Evolutionary conservation across 1,284 basidiomycete genomes (phyloP).

Genomic region (Cryptococcus depauperatus): DNA sequence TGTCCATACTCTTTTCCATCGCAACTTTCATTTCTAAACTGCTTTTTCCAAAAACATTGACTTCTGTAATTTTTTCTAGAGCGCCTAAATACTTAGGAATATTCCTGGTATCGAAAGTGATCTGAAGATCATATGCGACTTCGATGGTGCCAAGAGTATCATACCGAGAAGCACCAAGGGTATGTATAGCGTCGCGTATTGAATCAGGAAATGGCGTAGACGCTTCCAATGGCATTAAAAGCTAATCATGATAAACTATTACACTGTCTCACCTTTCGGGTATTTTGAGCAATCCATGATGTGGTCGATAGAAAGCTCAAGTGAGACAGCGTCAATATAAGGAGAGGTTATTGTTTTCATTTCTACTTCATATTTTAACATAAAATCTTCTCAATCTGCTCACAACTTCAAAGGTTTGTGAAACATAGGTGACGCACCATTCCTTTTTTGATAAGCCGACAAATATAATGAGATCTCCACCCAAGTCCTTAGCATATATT

Average conservation of each 20-base stretch:
- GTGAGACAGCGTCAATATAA: constrained; percentile 6
- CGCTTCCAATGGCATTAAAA: background rate
- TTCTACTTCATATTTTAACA: background rate
- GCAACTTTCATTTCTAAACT: constrained; percentile 27
- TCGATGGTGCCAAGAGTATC: constrained; percentile 25
- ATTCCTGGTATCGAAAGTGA: constrained; percentile 17
- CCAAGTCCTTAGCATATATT: constrained; percentile 38
- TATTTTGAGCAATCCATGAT: constrained; percentile 11
- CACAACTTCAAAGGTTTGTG: background rate
- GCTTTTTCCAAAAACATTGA: constrained; percentile 17
- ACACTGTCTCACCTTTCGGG: constrained; percentile 17
- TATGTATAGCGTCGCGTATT: constrained; percentile 2
- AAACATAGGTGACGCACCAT: constrained; percentile 13
- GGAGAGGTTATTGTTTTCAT: background rate
- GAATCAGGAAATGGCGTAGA: constrained; percentile 7
- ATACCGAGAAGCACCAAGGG: constrained; percentile 20
- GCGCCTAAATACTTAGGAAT: constrained; percentile 24
- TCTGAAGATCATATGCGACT: constrained; percentile 32
- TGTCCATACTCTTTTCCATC: constrained; percentile 31
- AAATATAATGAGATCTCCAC: constrained; percentile 31
- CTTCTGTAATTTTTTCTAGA: constrained; percentile 24
- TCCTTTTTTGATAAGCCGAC: constrained; percentile 10
- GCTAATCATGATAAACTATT: background rate
- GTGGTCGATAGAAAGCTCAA: constrained; percentile 14
- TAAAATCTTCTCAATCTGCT: too few species aligned